phyloP scores from a whole-genome alignment of 1,139 yeast genomes.

The Debaryomyces sp. region DNA sequence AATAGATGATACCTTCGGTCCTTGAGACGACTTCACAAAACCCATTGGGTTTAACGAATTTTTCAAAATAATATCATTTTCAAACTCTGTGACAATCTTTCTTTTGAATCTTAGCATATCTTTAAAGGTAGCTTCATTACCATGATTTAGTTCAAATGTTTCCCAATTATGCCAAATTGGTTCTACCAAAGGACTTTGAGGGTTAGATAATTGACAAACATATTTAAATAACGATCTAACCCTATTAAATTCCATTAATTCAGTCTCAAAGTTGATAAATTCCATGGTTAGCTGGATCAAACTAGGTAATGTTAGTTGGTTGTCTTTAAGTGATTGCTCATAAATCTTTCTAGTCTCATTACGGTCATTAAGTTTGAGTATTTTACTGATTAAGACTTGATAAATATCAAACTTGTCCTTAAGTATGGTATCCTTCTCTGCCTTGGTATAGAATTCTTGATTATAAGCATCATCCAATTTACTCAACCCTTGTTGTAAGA shows the following conservation, averaged over 20 bases:
- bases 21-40: slow-evolving; percentile 50
- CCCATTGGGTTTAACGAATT: slow-evolving; percentile 49
- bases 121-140: slow-evolving; percentile 71
- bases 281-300: slow-evolving; percentile 32
- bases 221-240: slow-evolving; percentile 62
- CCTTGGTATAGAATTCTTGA: slow-evolving; percentile 1
- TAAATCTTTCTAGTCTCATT: slow-evolving; percentile 19
- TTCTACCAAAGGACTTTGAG: slow-evolving; percentile 19
- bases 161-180: slow-evolving; percentile 70
- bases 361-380: slow-evolving; percentile 16
- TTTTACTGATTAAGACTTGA: slow-evolving; percentile 14
- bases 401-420: slow-evolving; percentile 29
- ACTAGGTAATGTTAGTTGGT: slow-evolving; percentile 28
- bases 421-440: slow-evolving; percentile 16
- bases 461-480: slow-evolving; percentile 7
- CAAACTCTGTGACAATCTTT: slow-evolving; percentile 30
- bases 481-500: slow-evolving; percentile 24
- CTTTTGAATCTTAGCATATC: slow-evolving; percentile 73
- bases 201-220: slow-evolving; percentile 27
- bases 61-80: slow-evolving; percentile 27
- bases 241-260: slow-evolving; percentile 52
- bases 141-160: slow-evolving; percentile 68
- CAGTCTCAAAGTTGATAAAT: slow-evolving; percentile 53
- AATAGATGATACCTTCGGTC: neutral
- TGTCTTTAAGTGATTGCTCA: slow-evolving; percentile 21